phyloP scores from a whole-genome alignment of 2,329 filamentous ascomycete species.

The Beauveria varroae region DNA sequence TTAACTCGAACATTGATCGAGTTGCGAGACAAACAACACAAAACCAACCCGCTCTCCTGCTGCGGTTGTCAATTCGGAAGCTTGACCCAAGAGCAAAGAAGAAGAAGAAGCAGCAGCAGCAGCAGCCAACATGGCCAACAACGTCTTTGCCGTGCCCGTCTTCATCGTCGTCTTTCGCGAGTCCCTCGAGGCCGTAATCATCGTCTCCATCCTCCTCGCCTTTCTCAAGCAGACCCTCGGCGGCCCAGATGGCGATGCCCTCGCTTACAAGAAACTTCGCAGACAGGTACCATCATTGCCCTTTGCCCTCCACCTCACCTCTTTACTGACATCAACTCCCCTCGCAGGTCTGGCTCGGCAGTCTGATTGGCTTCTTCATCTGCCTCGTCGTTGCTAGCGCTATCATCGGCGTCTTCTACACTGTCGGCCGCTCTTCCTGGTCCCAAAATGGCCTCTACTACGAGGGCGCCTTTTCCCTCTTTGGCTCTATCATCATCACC shows the following conservation, averaged over 20 bases:
- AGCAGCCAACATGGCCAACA: slow-evolving; percentile 44
- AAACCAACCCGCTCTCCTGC: not conserved
- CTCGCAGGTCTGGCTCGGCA: slow-evolving; percentile 52
- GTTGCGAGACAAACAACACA: not conserved
- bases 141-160: slow-evolving; percentile 70
- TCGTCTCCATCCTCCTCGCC: slow-evolving; percentile 78
- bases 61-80: no score
- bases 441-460: slow-evolving; percentile 64
- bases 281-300: slow-evolving; percentile 44
- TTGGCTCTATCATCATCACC: slow-evolving; percentile 74
- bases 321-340: not conserved
- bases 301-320: no score
- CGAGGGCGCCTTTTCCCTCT: slow-evolving; percentile 69
- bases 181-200: slow-evolving; percentile 73
- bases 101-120: slow-evolving; percentile 2
- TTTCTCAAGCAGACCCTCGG: slow-evolving; percentile 76
- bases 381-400: slow-evolving; percentile 58
- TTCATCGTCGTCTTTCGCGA: slow-evolving; percentile 92
- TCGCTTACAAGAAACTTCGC: slow-evolving; percentile 59
- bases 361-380: slow-evolving; percentile 52
- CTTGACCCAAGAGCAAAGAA: no score
- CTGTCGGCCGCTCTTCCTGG: slow-evolving; percentile 59
- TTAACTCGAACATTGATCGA: not conserved
- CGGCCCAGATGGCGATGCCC: slow-evolving; percentile 52
- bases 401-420: slow-evolving; percentile 67